Evolutionary conservation across 2,329 filamentous ascomycete species (phyloP), one percentile per base, ranked within the genome.

Genomic region (Claviceps humidiphila): DNA sequence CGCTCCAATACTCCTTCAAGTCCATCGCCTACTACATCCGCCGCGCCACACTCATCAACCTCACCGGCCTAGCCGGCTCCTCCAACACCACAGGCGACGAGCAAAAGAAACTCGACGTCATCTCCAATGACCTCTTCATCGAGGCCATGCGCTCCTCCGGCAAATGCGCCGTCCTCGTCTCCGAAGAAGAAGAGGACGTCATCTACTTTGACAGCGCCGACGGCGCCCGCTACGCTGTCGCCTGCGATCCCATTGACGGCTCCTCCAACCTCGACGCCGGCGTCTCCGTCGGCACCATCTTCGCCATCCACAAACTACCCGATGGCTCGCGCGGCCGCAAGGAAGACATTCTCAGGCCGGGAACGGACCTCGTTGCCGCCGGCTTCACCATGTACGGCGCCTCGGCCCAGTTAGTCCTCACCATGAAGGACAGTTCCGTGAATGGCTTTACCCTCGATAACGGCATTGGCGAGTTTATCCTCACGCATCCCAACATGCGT

Each of bases 381-480:
- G 93, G 93, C n/a, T 98, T 98, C 78, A 98, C 93, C 71, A 98
- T 98, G 93, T 98, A 98, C 72, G 93, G 93, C 65, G 93, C 93
- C 60, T 96, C 90, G 3, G 84, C 93, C 4, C 91, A 97, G 74
- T 78, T 98, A 46, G 93, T 98, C 63, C 86, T 98, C 66, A 98
- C 93, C 60, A 96, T 97, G 89, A 87, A 85, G 71, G 88, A 84
- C 59, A 87, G 90, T 58, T 80, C 73, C 56, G 93, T 98, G 71
- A 96, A 97, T 71, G 93, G 93, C 63, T 98, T 98, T 77, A 98
- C 93, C 26, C 82, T 98, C 63, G 93, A 98, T 74, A 94, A 87
- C 68, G 87, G 89, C 17, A 82, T 98, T 49, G 93, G 93, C 72
- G 93, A 98, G 77, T 98, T 98, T 75, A 98, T 98, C 71, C 80